Percentiles rank a stretch among this genome's conserved stretches.
These are phyloP conservation scores for Spinacia oleracea DNA, from an alignment of 179 eudicot genomes.

Conservation along the genomic window DNA sequence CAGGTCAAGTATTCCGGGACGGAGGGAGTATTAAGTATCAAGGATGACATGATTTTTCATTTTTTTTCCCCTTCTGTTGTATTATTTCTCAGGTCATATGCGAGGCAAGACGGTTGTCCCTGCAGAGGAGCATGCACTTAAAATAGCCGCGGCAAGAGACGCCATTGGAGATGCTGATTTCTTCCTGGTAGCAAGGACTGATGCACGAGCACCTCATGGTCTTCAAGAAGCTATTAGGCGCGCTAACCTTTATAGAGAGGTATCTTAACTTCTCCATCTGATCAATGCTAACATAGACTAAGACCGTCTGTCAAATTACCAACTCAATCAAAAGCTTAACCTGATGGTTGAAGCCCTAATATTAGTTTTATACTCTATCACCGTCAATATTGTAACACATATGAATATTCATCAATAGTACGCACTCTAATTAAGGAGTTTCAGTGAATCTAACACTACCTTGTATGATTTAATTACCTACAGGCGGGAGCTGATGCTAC, in stretches of 20 bases:
- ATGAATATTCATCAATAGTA: too few relatives aligned
- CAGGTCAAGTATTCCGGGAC: too few relatives aligned
- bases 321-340: too few relatives aligned
- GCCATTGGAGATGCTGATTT: constrained; percentile 48
- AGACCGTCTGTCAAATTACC: too few relatives aligned
- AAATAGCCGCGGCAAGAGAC: constrained; percentile 49
- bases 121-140: constrained; percentile 44
- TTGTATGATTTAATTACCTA: not conserved
- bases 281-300: too few relatives aligned
- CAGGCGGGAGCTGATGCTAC: constrained; percentile 49
- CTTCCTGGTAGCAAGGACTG: constrained; percentile 50
- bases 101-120: constrained; percentile 47
- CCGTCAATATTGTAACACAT: too few relatives aligned
- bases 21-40: too few relatives aligned
- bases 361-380: too few relatives aligned
- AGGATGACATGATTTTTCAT: not conserved
- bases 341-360: too few relatives aligned
- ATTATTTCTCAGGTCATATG: constrained; percentile 36
- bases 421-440: too few relatives aligned
- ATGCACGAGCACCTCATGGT: constrained; percentile 47
- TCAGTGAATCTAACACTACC: too few relatives aligned
- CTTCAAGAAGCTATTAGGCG: constrained; percentile 43
- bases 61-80: not conserved
- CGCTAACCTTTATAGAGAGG: constrained; percentile 45
- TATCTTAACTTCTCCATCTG: constrained; percentile 11